Base-by-base conservation (phyloP, 352 stramenopile genomes). In the Pythium phragmitis region DNA sequence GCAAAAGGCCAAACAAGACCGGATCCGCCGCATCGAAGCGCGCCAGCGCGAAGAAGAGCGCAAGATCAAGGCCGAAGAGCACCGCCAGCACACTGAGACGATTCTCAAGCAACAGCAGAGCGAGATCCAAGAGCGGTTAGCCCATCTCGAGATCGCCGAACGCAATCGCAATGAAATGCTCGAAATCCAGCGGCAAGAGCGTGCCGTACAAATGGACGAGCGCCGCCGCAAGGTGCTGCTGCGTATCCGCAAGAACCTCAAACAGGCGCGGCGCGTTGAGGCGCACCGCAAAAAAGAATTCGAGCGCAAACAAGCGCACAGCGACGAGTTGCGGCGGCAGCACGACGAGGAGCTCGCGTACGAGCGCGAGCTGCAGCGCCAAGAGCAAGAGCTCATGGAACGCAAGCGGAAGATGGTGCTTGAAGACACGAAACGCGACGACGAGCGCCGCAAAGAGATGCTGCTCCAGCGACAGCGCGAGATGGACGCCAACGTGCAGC, bases 1-100 rank as follows among this genome's bases (percentile, higher is more conserved):
- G 60, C 72, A 95, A 57, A 93, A 92, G 36, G 74, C 79, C n/a
- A 79, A 77, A 33, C 74, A 96, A 60, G 87, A 96, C 2, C 74
- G 77, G 16, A 39, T 94, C 19, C 66, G 78, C 3, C 75, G 70
- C 2, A 74, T 92, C n/a, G 82, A 96, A 57, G 81, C 80, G 1
- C 68, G 79, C 7, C 75, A 90, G 14, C 75, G 76, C 1, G 85
- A 94, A 9, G 82, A 91, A 54, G 85, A 92, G 43, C 77, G 85
- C 7, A 89, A 89, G 50, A 54, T 75, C 6, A 94, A 91, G 50
- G 80, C 85, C 0, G 82, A 92, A 50, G 82, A 94, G 64, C 82
- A 92, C 37, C 76, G 80, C 1, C 62, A 75, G 2, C 66, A 83
- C 63, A 85, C 82, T 2, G 85, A 91, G 57, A 48, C 65, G 43